phyloP scores from a whole-genome alignment of 2,329 filamentous ascomycete genomes.

The Alternaria triticimaculans region DNA sequence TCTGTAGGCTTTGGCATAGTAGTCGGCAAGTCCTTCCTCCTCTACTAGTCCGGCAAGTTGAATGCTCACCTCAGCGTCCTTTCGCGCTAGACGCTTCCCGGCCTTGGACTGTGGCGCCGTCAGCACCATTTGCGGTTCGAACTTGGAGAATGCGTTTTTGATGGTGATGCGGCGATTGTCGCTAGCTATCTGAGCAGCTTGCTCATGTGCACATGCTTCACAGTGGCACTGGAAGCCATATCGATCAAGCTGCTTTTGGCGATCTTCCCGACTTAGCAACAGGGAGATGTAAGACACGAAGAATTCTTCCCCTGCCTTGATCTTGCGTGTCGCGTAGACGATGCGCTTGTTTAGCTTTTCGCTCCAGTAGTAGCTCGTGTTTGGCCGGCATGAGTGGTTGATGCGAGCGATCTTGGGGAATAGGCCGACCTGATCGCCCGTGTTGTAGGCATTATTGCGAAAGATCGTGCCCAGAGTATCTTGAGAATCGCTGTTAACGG shows the following conservation, averaged over 20 bases:
- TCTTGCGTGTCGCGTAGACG: constrained; percentile 47
- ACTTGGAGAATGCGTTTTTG: constrained; percentile 31
- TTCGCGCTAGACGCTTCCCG: constrained; percentile 30
- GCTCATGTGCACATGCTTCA: constrained; percentile 43
- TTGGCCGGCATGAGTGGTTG: constrained; percentile 47
- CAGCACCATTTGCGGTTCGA: constrained; percentile 36
- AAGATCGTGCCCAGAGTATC: constrained; percentile 42
- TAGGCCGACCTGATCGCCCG: constrained; percentile 38
- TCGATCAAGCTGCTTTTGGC: constrained; percentile 40
- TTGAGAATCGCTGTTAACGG: constrained; percentile 19
- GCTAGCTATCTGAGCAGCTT: constrained; percentile 24
- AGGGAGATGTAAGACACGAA: constrained; percentile 49
- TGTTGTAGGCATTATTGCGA: constrained; percentile 47
- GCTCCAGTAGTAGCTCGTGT: constrained; percentile 49
- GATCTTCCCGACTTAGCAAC: constrained; percentile 34
- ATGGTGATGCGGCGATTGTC: constrained; percentile 39
- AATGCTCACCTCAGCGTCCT: constrained; percentile 36
- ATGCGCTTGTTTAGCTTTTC: constrained; percentile 35
- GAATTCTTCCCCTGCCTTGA: constrained; percentile 51
- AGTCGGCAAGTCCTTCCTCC: constrained; percentile 44
- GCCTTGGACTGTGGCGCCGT: constrained; percentile 26
- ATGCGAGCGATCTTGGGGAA: constrained; percentile 47
- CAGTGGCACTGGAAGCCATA: constrained; percentile 50
- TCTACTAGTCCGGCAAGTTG: constrained; percentile 41
- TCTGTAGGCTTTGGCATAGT: constrained; percentile 43